Base-by-base conservation (phyloP, 1,284 basidiomycete genomes). In the Papiliotrema flavescens region DNA sequence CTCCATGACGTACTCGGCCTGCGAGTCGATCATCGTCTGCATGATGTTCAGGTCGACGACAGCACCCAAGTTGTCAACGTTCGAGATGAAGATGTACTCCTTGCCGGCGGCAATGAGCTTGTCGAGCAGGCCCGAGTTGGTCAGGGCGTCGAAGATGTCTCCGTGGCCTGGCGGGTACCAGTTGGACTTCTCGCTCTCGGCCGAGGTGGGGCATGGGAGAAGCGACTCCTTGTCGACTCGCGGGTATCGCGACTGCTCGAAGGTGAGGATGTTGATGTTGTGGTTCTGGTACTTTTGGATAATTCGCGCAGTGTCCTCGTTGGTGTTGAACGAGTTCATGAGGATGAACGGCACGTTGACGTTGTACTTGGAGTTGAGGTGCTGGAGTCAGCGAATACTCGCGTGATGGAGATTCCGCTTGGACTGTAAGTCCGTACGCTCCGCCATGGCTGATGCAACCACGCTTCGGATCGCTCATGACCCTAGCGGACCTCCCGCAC, bases 161-260 rank as follows among this genome's bases (percentile, higher is more conserved):
- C 96, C 96, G 82, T 99, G 96, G 72, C 96, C 96, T 49, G 96
- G 96, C 55, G 96, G 96, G 82, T 96, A 97, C 95, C 95, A 98
- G 79, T 89, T 82, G 76, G 86, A 86, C 84, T 98, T 98, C 81
- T 97, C 90, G 65, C 90, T 88, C 59, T 86, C 85, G 14, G 89
- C 90, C 50, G 83, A 82, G 74, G 87, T 86, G 34, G 95, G 92
- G 77, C 86, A 88, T 23, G 95, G 95, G 24, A 97, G 83, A 60
- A 96, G 84, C 37, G 87, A 86, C 80, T 98, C 95, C 81, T 94
- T 95, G 83, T 84, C 88, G 76, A 98, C 94, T 72, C 96, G 89
- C 23, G 96, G 96, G 80, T 98, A 98, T 61, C 95, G 86, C 26
- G 92, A 96, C 81, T 98, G 96, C 81, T 98, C 98, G 85, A 76